These are phyloP conservation scores for Geosmithia morbida DNA, from an alignment of 2,329 filamentous ascomycete species.

Conservation along the genomic window DNA sequence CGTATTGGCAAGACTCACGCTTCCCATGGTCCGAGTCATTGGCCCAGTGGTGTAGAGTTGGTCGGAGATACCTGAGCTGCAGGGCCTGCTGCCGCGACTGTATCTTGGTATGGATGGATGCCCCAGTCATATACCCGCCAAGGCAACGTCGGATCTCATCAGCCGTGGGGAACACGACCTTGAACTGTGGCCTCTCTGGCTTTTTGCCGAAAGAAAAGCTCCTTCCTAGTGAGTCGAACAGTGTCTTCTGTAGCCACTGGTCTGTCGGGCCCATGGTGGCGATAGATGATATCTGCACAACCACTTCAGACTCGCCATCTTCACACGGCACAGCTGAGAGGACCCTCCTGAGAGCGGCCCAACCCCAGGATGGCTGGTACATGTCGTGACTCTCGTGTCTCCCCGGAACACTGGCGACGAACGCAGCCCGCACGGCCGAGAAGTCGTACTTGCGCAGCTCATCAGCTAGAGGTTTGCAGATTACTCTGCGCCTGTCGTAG, in stretches of 20 bases:
- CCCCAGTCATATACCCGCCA: conserved; percentile 65
- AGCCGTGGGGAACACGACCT: conserved; percentile 67
- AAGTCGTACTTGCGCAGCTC: conserved; percentile 56
- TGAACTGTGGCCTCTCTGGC: conserved; percentile 34
- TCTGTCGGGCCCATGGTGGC: conserved; percentile 60
- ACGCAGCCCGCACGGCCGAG: conserved; percentile 47
- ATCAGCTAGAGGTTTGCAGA: conserved; percentile 38
- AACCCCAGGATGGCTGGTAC: conserved; percentile 56
- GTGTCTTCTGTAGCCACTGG: conserved; percentile 54
- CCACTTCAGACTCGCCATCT: conserved; percentile 28
- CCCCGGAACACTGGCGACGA: conserved; percentile 70
- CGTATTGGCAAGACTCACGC: not conserved
- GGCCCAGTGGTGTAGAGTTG: conserved; percentile 63
- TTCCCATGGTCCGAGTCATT: conserved; percentile 28
- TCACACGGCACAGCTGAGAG: conserved; percentile 38
- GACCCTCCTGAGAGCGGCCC: conserved; percentile 50
- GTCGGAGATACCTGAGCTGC: conserved; percentile 58
- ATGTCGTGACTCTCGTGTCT: conserved; percentile 36
- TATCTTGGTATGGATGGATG: conserved; percentile 70
- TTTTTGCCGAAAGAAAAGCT: conserved; percentile 3
- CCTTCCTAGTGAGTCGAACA: conserved; percentile 36
- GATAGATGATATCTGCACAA: conserved; percentile 64
- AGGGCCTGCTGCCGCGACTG: conserved; percentile 55
- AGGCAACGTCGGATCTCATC: conserved; percentile 64
- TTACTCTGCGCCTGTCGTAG: conserved; percentile 46